A percentile compares a stretch with the other conserved stretches of the same genome.
Conservation (phyloP, 495 filamentous ascomycete species). For the Penicilliopsis zonata region DNA sequence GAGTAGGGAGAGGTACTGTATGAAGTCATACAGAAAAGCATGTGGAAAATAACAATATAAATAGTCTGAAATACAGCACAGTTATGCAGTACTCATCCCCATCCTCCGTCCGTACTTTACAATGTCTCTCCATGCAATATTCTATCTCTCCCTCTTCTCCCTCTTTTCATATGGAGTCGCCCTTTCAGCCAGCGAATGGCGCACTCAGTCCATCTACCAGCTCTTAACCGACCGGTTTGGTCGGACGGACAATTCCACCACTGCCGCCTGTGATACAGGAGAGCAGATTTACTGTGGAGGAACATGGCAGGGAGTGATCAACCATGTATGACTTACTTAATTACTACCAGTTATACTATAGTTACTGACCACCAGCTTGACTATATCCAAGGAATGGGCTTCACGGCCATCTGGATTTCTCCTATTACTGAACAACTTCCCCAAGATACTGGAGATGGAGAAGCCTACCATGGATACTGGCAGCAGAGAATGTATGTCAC, state of each 20-base stretch:
- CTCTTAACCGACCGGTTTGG: conserved; percentile 68
- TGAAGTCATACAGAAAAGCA: too few species aligned
- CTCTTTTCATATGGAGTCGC: too few species aligned
- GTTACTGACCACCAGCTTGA: too few species aligned
- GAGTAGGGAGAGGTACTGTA: too few species aligned
- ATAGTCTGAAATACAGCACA: too few species aligned
- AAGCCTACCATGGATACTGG: conserved; percentile 69
- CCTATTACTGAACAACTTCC: conserved; percentile 55
- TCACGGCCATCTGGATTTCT: conserved; percentile 75
- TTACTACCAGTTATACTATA: conserved; percentile 6
- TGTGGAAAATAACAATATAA: too few species aligned
- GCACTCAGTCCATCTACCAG: conserved; percentile 59
- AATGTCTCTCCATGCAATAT: too few species aligned
- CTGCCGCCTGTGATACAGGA: conserved; percentile 35
- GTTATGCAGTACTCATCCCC: too few species aligned
- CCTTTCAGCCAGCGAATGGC: conserved; percentile 41
- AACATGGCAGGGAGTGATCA: conserved; percentile 59
- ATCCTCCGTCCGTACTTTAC: too few species aligned
- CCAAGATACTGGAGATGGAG: conserved; percentile 36
- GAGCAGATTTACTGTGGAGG: conserved; percentile 58
- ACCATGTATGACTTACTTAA: conserved; percentile 31
- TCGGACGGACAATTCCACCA: conserved; percentile 52
- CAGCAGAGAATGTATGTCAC: conserved; percentile 45
- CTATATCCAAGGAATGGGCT: conserved; percentile 62
- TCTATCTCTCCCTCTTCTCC: too few species aligned